Conservation (phyloP, 2,329 filamentous ascomycete genomes). For the Thelonectria olida region DNA sequence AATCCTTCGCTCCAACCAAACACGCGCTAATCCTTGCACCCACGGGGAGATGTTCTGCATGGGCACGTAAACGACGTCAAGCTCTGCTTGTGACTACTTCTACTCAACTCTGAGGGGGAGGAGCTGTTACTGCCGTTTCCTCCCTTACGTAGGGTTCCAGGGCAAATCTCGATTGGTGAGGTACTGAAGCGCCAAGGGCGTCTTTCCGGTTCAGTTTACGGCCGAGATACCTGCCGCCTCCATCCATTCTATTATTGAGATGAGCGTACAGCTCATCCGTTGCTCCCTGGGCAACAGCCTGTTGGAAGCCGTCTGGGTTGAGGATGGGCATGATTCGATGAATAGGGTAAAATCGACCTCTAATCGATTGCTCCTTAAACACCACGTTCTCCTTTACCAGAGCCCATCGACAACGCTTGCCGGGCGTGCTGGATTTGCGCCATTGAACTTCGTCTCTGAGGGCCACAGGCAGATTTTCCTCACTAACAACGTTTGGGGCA, state of each 20-base stretch:
- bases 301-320: conserved; percentile 50
- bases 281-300: conserved; percentile 48
- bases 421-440: conserved; percentile 47
- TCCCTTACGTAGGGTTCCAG: conserved; percentile 50
- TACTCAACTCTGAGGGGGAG: conserved; percentile 5
- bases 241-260: conserved; percentile 64
- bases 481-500: conserved; percentile 41
- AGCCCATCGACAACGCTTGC: conserved; percentile 48
- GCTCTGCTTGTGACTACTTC: not conserved
- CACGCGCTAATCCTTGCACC: conserved; percentile 9
- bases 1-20: conserved; percentile 1
- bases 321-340: conserved; percentile 61
- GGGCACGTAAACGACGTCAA: not conserved
- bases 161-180: conserved; percentile 45
- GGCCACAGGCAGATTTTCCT: conserved; percentile 52
- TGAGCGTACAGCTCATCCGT: conserved; percentile 57
- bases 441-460: conserved; percentile 52
- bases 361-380: conserved; percentile 57
- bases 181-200: conserved; percentile 55
- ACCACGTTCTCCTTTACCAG: conserved; percentile 57
- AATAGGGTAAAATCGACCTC: conserved; percentile 68
- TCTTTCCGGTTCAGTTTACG: conserved; percentile 52
- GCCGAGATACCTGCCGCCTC: conserved; percentile 51
- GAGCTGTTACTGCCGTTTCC: conserved; percentile 27
- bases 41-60: not conserved